Base-by-base conservation (phyloP, 228 moss, liverwort and hornwort genomes). In the Sphagnum fallax region DNA sequence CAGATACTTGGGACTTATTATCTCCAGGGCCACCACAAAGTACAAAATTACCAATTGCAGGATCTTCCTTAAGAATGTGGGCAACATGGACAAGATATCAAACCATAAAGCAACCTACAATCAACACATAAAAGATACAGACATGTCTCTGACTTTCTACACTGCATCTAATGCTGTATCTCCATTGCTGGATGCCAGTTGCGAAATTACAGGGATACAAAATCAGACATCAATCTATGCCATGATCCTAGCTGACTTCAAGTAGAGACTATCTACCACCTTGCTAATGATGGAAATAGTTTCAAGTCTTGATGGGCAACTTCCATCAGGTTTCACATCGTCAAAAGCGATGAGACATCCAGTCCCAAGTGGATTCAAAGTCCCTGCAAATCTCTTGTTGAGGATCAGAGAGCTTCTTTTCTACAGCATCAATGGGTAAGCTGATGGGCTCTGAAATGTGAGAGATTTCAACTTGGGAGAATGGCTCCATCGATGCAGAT, bases 361-460 rank as follows among this genome's bases (percentile, higher is more conserved):
- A 50, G 85, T 81, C 60, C 85, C 85, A 32, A 32, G 2, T 77
- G 82, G 85, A 67, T 86, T 82, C 75, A 82, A 65, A 67, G 85
- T 86, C 53, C 85, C 82, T 8, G 85, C 79, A 75, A 86, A 82
- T 64, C 79, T 86, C 71, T 86, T 86, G 70, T 79, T 79, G 8
- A 86, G 67, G 67, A 86, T 86, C 85, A 86, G 82, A 86, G 5
- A 85, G 69, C 67, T 86, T 86, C 52, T 86, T 86, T 70, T 86
- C 82, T 65, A 86, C 85, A 32, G 82, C 76, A 55, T 86, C 85
- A 51, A 71, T 74, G 18, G 85, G 74, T 15, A 86, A 79, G 6
- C 85, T 82, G 63, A 86, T 86, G 4, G 82, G 72, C 66, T 86
- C 85, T 53, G 79, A 86, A 61, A 86, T 79, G 48, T 86, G 85